Percentiles rank a stretch among this genome's conserved stretches.
Evolutionary conservation across 768 basidiomycete genomes (phyloP).

Genomic region (Leccinum sublutescens): DNA sequence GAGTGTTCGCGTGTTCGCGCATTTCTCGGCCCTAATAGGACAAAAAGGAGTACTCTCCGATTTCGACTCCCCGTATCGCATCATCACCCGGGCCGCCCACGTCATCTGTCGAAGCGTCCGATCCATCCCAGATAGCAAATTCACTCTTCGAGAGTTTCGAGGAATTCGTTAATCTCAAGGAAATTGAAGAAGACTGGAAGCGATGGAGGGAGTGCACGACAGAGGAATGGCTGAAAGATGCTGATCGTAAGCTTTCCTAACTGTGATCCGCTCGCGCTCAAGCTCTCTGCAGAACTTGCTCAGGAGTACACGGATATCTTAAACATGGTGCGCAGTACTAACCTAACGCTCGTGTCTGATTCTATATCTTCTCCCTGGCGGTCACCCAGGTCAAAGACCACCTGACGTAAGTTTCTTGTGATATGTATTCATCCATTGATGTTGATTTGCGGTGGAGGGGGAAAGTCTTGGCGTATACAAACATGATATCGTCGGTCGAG

Average conservation of each 20-base stretch:
- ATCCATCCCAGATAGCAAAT: constrained; percentile 12
- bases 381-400: constrained; percentile 28
- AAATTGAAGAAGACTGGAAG: constrained; percentile 23
- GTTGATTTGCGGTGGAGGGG: constrained; percentile 19
- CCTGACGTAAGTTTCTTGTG: constrained; percentile 20
- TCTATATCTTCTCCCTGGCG: neutral
- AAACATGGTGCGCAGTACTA: constrained; percentile 18
- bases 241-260: constrained; percentile 24
- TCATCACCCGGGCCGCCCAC: constrained; percentile 13
- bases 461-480: constrained; percentile 19
- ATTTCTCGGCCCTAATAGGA: neutral
- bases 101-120: neutral
- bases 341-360: neutral
- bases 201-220: constrained; percentile 29
- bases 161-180: constrained; percentile 20
- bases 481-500: constrained; percentile 22
- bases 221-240: constrained; percentile 32
- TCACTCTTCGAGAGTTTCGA: constrained; percentile 21
- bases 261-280: neutral
- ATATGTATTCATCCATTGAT: neutral
- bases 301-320: constrained; percentile 19
- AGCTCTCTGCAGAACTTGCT: constrained; percentile 16
- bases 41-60: constrained; percentile 19
- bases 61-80: constrained; percentile 23
- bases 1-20: constrained; percentile 1